These are phyloP conservation scores for Psilocybe mexicana DNA, from an alignment of 1,284 basidiomycete species.

Conservation along the genomic window DNA sequence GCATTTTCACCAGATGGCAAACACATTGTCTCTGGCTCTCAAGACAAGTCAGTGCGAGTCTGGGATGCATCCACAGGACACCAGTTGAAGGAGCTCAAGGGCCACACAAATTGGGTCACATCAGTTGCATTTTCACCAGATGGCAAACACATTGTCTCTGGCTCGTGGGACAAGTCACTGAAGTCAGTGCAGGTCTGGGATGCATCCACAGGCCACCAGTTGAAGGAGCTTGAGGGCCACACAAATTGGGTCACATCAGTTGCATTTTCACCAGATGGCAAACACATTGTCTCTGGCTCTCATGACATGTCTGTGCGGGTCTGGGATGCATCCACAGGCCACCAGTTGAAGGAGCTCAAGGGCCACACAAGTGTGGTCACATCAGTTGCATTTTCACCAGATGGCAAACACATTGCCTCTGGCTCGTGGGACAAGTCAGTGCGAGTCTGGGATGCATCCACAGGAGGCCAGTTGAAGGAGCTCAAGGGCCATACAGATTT, in stretches of 20 bases:
- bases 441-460: constrained; percentile 1
- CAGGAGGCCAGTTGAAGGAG: neutral
- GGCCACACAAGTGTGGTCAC: neutral
- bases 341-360: neutral
- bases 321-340: neutral
- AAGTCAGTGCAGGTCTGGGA: neutral
- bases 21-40: neutral
- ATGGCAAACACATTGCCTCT: neutral
- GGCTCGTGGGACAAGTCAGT: constrained; percentile 29
- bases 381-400: neutral
- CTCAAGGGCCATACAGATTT: neutral
- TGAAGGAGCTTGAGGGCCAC: neutral
- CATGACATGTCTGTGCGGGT: neutral
- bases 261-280: neutral
- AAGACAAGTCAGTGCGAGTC: neutral
- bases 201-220: neutral
- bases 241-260: neutral
- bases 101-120: neutral
- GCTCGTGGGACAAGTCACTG: neutral
- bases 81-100: neutral
- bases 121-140: neutral
- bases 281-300: neutral
- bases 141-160: neutral
- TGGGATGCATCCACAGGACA: neutral
- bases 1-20: neutral